Conservation (phyloP, 176 grass and related monocot genomes). For the Oryza punctata region DNA sequence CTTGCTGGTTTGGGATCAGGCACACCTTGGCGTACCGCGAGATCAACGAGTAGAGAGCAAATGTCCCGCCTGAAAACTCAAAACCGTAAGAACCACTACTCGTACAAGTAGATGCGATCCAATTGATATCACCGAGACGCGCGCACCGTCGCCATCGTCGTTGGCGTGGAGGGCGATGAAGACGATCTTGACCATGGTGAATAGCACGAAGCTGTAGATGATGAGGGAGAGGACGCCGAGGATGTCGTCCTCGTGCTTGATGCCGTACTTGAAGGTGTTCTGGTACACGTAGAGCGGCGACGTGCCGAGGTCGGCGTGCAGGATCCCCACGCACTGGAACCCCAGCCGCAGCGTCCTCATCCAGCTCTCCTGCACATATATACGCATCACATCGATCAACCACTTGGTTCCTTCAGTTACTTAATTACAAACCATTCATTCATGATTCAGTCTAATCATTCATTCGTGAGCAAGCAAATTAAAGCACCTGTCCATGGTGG, state of each 20-base stretch:
- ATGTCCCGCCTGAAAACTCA: constrained; percentile 58
- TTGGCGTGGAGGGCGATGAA: constrained; percentile 70
- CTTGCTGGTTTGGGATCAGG: constrained; percentile 67
- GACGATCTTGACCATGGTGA: constrained; percentile 64
- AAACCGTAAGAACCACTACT: no score
- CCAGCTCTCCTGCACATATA: constrained; percentile 50
- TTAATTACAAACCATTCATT: no score
- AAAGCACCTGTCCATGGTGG: constrained; percentile 44
- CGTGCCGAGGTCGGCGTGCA: constrained; percentile 65
- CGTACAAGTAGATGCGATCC: no score
- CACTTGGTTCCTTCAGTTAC: no score
- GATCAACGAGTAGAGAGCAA: constrained; percentile 74
- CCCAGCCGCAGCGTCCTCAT: constrained; percentile 43
- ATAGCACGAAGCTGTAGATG: constrained; percentile 63
- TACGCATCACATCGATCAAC: not conserved
- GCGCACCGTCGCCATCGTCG: constrained; percentile 61
- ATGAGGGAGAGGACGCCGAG: constrained; percentile 69
- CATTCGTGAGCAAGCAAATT: no score
- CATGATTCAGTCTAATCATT: no score
- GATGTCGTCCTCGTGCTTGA: constrained; percentile 44
- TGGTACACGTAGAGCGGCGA: constrained; percentile 70
- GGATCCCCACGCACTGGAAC: constrained; percentile 70
- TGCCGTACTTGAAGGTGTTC: constrained; percentile 56
- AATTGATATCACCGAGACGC: no score
- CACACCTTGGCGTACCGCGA: constrained; percentile 59